Percentiles rank a stretch among this genome's conserved stretches.
Conservation (phyloP, 352 stramenopile species). For the Pythium utonaiense region DNA sequence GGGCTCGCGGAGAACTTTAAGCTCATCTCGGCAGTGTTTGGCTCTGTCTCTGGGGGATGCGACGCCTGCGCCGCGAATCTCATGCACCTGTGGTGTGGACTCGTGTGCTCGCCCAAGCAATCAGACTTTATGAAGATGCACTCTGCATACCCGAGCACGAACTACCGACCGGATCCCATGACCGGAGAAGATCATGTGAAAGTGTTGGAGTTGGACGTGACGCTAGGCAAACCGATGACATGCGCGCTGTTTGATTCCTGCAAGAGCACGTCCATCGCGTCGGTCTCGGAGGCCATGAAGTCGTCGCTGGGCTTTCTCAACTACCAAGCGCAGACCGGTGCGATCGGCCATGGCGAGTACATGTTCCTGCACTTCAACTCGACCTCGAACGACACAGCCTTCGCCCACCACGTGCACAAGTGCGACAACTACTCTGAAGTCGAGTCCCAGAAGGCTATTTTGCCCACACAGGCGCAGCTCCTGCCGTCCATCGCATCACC, state of each 20-base stretch:
- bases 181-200: constrained; percentile 71
- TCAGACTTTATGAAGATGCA: constrained; percentile 71
- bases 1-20: constrained; percentile 86
- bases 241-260: constrained; percentile 83
- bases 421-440: constrained; percentile 82
- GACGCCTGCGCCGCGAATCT: constrained; percentile 82
- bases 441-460: constrained; percentile 17
- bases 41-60: constrained; percentile 65
- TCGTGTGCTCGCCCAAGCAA: constrained; percentile 80
- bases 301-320: constrained; percentile 85
- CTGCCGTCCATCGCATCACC: constrained; percentile 60
- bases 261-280: constrained; percentile 81
- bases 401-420: constrained; percentile 54
- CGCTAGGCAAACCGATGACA: constrained; percentile 64
- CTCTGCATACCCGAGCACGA: constrained; percentile 59
- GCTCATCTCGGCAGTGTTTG: constrained; percentile 67
- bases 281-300: constrained; percentile 67
- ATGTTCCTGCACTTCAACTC: constrained; percentile 72
- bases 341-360: constrained; percentile 85
- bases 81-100: constrained; percentile 83
- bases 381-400: constrained; percentile 33
- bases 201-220: constrained; percentile 75
- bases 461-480: constrained; percentile 64
- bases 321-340: constrained; percentile 87
- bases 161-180: constrained; percentile 71